Evolutionary conservation across 2,329 filamentous ascomycete genomes (phyloP), one percentile per base, ranked within the genome.

Genomic region (Coniella lustricola): DNA sequence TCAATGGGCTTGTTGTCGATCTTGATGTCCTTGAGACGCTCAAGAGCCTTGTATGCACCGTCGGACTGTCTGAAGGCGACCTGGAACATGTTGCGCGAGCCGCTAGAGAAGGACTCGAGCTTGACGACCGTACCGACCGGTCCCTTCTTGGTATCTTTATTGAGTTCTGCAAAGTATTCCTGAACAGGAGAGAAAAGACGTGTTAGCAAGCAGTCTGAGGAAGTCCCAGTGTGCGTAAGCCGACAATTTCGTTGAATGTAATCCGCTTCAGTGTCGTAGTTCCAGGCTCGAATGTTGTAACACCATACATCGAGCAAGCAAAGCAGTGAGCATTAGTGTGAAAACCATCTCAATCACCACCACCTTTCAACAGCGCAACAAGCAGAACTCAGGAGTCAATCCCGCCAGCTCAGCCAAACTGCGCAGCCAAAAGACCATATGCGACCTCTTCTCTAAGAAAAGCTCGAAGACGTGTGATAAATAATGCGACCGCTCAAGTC

Each of bases 1-100:
- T 91, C 95, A 74, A 98, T 91, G 21, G 90, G 87, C 57, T 83
- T 82, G 62, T 84, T 84, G 69, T 98, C 93, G 52, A 98, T 90
- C 47, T 93, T 81, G 51, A 96, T 80, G 54, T 90, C 90, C 61
- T 98, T 94, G 59, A 95, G 75, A 55, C 85, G 81, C 61, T 84
- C 78, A 59, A 89, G 87, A 53, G 93, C 93, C 70, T 89, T 88
- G 64, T 81, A 81, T 56, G 91, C 93, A 56, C 86, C 87, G 58
- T 89, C 88, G 21, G 84, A 71, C 62, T 88, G 87, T 66, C 70
- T 71, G 74, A 98, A 98, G 55, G 84, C 83, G 59, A 98, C 86
- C 47, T 89, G 93, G 60, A 90, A 90, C 63, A 91, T 88, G 57
- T 93, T 93, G 18, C 37, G 44, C 7, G 44, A 16, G 64, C 90